phyloP scores from a whole-genome alignment of 768 basidiomycete genomes.

The Kwoniella newhampshirensis region DNA sequence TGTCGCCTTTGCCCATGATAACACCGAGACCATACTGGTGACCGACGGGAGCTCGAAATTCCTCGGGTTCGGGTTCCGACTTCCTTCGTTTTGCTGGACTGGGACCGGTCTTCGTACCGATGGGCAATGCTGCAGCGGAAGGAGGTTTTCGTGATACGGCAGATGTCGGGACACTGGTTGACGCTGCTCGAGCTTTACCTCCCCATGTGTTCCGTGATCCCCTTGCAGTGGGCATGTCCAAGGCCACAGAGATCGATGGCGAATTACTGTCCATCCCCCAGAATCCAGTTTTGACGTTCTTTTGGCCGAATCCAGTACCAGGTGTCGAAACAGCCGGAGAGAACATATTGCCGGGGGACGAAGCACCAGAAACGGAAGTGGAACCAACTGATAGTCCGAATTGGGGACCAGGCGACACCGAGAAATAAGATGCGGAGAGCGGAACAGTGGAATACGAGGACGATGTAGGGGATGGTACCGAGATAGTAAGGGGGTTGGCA shows the following conservation, averaged over 20 bases:
- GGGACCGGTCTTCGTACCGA: constrained; percentile 4
- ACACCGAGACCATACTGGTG: constrained; percentile 23
- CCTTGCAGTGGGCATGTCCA: constrained; percentile 6
- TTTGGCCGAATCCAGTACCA: constrained; percentile 16
- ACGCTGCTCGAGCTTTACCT: constrained; percentile 3
- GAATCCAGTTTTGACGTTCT: constrained; percentile 2
- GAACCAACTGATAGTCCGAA: constrained; percentile 23
- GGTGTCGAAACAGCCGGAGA: constrained; percentile 27
- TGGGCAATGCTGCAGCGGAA: constrained; percentile 3
- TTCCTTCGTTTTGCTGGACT: constrained; percentile 35
- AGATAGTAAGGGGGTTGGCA: constrained; percentile 9
- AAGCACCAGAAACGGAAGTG: constrained; percentile 32
- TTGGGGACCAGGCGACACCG: constrained; percentile 20
- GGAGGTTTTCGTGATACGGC: constrained; percentile 6
- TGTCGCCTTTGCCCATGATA: constrained; percentile 2
- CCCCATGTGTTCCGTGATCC: background rate
- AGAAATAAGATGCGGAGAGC: constrained; percentile 20
- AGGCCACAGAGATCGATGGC: background rate
- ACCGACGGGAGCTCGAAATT: constrained; percentile 6
- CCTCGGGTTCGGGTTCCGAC: constrained; percentile 35
- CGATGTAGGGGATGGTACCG: constrained; percentile 27
- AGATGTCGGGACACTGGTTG: constrained; percentile 7
- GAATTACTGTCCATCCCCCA: constrained; percentile 8
- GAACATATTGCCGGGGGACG: constrained; percentile 30
- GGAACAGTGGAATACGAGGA: constrained; percentile 32